These are phyloP conservation scores for Stemphylium lycopersici DNA, from an alignment of 2,329 filamentous ascomycete genomes.

Conservation along the genomic window DNA sequence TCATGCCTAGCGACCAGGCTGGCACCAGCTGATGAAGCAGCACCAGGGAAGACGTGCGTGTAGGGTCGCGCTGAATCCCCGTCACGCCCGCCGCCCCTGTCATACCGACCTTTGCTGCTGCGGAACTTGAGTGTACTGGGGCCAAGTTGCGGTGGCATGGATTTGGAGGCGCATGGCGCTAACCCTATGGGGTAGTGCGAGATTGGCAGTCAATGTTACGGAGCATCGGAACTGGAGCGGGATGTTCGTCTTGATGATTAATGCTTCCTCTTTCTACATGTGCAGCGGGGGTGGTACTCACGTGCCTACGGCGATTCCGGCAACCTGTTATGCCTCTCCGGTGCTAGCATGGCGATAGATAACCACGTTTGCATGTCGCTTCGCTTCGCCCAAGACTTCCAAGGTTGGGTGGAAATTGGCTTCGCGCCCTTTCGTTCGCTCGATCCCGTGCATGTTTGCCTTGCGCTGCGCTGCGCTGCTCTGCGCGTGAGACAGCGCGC, in stretches of 20 bases:
- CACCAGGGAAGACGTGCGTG: conserved; percentile 16
- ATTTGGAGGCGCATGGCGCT: conserved; percentile 17
- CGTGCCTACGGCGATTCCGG: conserved; percentile 18
- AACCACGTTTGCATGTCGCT: background rate
- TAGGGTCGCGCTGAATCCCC: conserved; percentile 19
- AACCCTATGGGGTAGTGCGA: conserved; percentile 23
- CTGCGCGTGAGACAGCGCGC: conserved; percentile 9
- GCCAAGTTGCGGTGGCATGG: conserved; percentile 30
- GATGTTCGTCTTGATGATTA: conserved; percentile 8
- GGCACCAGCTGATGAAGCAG: conserved; percentile 27
- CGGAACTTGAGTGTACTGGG: conserved; percentile 28
- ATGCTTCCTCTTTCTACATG: background rate
- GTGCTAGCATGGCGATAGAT: background rate
- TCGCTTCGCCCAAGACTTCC: conserved; percentile 4
- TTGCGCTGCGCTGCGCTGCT: conserved; percentile 8
- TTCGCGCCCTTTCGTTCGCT: conserved; percentile 18
- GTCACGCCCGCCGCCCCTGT: conserved; percentile 27
- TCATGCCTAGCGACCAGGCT: conserved; percentile 11
- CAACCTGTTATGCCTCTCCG: conserved; percentile 11
- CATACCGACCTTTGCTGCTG: conserved; percentile 26
- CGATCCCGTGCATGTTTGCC: conserved; percentile 6
- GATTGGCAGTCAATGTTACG: conserved; percentile 24
- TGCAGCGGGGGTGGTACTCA: too few relatives aligned
- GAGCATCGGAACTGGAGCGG: conserved; percentile 15
- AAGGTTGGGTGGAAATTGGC: conserved; percentile 11